Evolutionary conservation across 352 stramenopile genomes (phyloP).

Genomic region (Phytophthora boehmeriae): DNA sequence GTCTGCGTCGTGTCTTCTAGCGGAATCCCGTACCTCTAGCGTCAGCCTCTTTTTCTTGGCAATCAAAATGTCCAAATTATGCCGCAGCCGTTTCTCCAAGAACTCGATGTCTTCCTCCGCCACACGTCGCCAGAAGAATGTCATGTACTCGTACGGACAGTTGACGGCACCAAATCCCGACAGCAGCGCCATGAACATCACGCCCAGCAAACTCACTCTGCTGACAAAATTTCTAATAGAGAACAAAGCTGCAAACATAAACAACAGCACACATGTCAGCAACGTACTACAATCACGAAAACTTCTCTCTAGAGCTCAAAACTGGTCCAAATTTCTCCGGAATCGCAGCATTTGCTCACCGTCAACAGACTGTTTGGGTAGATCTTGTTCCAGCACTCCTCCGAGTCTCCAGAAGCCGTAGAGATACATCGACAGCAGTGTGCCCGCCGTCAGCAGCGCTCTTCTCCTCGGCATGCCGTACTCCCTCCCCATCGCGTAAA

Average conservation of each 20-base stretch:
- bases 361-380: slow-evolving; percentile 49
- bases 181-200: slow-evolving; percentile 84
- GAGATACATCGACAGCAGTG: slow-evolving; percentile 58
- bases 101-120: slow-evolving; percentile 86
- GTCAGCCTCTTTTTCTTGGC: slow-evolving; percentile 83
- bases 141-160: slow-evolving; percentile 87
- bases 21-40: slow-evolving; percentile 50
- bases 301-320: slow-evolving; percentile 6
- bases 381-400: slow-evolving; percentile 51
- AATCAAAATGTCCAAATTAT: slow-evolving; percentile 84
- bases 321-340: background rate
- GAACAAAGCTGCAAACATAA: slow-evolving; percentile 51
- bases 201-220: slow-evolving; percentile 77
- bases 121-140: slow-evolving; percentile 79
- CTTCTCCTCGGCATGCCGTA: slow-evolving; percentile 43
- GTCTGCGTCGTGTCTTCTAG: slow-evolving; percentile 31
- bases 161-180: slow-evolving; percentile 86
- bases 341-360: slow-evolving; percentile 30
- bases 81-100: slow-evolving; percentile 75
- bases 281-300: background rate
- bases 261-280: slow-evolving; percentile 8
- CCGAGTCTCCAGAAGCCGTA: slow-evolving; percentile 81
- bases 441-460: slow-evolving; percentile 26
- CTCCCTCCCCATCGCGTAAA: slow-evolving; percentile 76
- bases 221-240: slow-evolving; percentile 86